Evolutionary conservation across 306 rosid species (phyloP).

Genomic region (Prunus mongolica): DNA sequence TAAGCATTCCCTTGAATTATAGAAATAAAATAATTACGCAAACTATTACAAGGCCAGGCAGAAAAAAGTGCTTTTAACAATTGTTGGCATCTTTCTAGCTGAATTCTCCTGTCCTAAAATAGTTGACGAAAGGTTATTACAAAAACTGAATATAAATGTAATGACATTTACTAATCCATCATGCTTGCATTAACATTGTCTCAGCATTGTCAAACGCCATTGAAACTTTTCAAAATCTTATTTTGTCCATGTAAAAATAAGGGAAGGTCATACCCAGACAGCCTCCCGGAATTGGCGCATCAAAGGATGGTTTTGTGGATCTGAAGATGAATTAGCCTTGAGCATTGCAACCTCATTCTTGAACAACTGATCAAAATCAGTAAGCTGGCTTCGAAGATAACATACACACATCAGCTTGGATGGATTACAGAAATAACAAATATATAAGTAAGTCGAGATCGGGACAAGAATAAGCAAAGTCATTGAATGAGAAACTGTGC

Average conservation of each 20-base stretch:
- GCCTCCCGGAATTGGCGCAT: conserved; percentile 78
- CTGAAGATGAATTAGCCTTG: conserved; percentile 42
- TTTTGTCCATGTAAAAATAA: neutral
- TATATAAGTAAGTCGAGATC: neutral
- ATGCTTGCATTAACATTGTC: neutral
- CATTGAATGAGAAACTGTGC: conserved; percentile 16
- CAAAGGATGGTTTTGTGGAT: conserved; percentile 34
- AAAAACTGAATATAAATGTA: neutral
- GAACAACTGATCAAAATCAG: conserved; percentile 64
- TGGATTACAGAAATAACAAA: neutral
- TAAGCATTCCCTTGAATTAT: neutral
- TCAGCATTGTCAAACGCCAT: neutral
- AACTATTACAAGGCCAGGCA: neutral
- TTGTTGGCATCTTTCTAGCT: neutral
- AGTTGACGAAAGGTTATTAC: neutral
- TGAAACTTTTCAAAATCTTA: neutral
- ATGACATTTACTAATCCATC: neutral
- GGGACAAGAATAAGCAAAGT: neutral
- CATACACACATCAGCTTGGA: conserved; percentile 5
- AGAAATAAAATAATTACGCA: neutral
- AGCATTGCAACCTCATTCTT: conserved; percentile 50
- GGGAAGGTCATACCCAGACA: conserved; percentile 66
- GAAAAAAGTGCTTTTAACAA: neutral
- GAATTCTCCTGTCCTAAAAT: neutral
- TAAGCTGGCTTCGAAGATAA: conserved; percentile 40